These are phyloP conservation scores for Pneumocystis oryctolagi DNA, from an alignment of 1,139 yeast genomes.

Conservation along the genomic window DNA sequence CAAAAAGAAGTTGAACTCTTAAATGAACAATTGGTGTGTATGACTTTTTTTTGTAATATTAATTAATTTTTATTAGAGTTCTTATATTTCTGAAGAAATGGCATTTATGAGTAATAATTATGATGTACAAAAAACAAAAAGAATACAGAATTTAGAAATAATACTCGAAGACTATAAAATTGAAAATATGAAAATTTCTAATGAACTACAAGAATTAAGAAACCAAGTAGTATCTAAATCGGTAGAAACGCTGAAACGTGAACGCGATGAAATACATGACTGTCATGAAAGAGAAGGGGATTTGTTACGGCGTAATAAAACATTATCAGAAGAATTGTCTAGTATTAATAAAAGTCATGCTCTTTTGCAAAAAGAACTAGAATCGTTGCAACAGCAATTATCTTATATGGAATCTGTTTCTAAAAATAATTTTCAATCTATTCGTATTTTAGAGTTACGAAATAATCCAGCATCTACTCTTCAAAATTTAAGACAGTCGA, in stretches of 20 bases:
- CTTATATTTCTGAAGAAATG: slow-evolving; percentile 26
- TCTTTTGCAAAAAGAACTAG: slow-evolving; percentile 27
- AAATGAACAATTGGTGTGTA: slow-evolving; percentile 30
- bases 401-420: slow-evolving; percentile 18
- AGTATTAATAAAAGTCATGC: slow-evolving; percentile 18
- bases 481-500: slow-evolving; percentile 45
- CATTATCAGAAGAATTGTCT: slow-evolving; percentile 24
- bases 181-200: slow-evolving; percentile 34
- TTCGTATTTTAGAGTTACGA: slow-evolving; percentile 45
- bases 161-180: slow-evolving; percentile 43
- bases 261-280: slow-evolving; percentile 21
- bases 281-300: slow-evolving; percentile 21
- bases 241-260: slow-evolving; percentile 26
- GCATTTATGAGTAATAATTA: slow-evolving; percentile 17
- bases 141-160: slow-evolving; percentile 34
- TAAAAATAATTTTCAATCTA: slow-evolving; percentile 23
- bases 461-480: slow-evolving; percentile 54
- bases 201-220: slow-evolving; percentile 20
- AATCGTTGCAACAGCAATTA: slow-evolving; percentile 27
- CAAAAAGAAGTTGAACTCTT: slow-evolving; percentile 47
- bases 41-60: background rate
- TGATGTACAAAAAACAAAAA: slow-evolving; percentile 19
- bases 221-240: slow-evolving; percentile 18
- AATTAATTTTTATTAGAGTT: slow-evolving; percentile 11
- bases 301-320: background rate